Evolutionary conservation across 164 flowering plant species (phyloP).

Genomic region (Liquidambar formosana): DNA sequence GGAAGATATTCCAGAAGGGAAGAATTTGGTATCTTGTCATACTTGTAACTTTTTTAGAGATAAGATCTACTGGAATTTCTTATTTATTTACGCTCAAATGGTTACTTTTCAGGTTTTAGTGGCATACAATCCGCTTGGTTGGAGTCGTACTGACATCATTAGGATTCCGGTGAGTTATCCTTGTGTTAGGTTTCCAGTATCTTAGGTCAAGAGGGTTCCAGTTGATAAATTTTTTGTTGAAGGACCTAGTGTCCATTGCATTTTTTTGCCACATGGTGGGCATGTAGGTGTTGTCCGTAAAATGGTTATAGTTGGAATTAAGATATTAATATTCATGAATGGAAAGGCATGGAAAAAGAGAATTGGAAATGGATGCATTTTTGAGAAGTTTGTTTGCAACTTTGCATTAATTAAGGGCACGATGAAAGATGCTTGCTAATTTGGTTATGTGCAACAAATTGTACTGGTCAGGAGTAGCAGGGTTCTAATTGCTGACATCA

Average conservation of each 20-base stretch:
- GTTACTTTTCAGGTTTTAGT: conserved; percentile 67
- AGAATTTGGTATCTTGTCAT: conserved; percentile 57
- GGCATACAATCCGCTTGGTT: conserved; percentile 89
- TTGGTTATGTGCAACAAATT: no score
- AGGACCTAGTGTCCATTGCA: not conserved
- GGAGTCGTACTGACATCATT: conserved; percentile 69
- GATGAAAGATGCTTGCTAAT: no score
- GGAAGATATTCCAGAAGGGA: conserved; percentile 54
- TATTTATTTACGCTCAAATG: not conserved
- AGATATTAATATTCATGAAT: no score
- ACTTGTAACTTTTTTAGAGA: not conserved
- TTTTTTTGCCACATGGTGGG: not conserved
- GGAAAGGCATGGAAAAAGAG: no score
- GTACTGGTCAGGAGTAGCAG: no score
- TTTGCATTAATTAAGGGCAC: no score
- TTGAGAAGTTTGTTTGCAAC: no score
- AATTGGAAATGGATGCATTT: no score
- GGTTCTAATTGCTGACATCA: no score
- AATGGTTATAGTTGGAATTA: no score
- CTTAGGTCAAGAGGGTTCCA: not conserved
- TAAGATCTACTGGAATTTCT: not conserved
- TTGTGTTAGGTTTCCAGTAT: conserved; percentile 7
- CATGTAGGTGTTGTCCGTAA: no score
- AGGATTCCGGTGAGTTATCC: conserved; percentile 68
- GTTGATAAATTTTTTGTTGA: not conserved